Evolutionary conservation across 2,329 filamentous ascomycete species (phyloP).

Genomic region (Xylaria digitata): DNA sequence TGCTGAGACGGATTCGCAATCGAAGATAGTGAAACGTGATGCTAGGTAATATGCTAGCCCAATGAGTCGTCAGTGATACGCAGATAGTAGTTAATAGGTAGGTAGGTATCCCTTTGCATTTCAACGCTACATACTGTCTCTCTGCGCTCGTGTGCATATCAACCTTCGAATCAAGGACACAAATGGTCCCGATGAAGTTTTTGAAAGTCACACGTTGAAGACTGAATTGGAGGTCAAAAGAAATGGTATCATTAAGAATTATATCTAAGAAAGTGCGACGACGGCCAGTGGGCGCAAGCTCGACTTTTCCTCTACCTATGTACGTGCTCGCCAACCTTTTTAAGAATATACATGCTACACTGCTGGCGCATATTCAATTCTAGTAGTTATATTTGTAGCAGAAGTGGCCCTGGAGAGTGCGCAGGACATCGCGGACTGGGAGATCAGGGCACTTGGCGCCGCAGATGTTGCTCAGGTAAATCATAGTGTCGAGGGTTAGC

Average conservation of each 20-base stretch:
- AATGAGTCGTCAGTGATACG: too few species aligned
- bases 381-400: slow-evolving; percentile 50
- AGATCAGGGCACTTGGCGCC: slow-evolving; percentile 47
- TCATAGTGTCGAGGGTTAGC: slow-evolving; percentile 47
- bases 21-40: background rate
- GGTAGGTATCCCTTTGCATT: too few species aligned
- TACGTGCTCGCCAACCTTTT: slow-evolving; percentile 24
- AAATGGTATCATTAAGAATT: slow-evolving; percentile 42
- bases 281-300: slow-evolving; percentile 29
- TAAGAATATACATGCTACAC: slow-evolving; percentile 22
- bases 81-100: too few species aligned
- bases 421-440: slow-evolving; percentile 44
- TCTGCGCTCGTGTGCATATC: background rate
- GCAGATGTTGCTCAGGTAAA: slow-evolving; percentile 46
- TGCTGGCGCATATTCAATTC: slow-evolving; percentile 27
- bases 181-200: too few species aligned
- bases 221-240: background rate
- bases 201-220: background rate
- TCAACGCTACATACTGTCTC: background rate
- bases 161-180: background rate
- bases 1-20: background rate
- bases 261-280: slow-evolving; percentile 27
- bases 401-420: slow-evolving; percentile 44
- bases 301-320: slow-evolving; percentile 5
- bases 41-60: background rate